phyloP scores from a whole-genome alignment of 352 stramenopile species.

The Phytopythium ostracodes region DNA sequence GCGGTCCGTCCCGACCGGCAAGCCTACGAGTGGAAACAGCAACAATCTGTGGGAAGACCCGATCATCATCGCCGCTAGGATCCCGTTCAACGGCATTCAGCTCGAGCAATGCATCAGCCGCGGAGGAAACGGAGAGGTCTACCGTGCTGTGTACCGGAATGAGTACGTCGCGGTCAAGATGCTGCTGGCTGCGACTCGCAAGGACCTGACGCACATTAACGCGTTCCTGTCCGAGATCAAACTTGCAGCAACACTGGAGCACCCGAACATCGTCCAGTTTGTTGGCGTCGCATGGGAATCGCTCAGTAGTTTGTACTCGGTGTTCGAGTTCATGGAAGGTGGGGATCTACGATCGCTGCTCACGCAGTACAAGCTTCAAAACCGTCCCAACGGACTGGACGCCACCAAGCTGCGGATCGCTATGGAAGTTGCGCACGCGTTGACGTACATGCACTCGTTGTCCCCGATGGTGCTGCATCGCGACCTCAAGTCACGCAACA shows the following conservation, averaged over 20 bases:
- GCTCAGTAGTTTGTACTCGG: constrained; percentile 30
- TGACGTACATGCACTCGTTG: constrained; percentile 49
- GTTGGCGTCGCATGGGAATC: constrained; percentile 44
- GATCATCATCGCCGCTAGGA: constrained; percentile 14
- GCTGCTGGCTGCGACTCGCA: constrained; percentile 27
- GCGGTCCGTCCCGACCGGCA: constrained; percentile 17
- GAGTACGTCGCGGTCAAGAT: constrained; percentile 40
- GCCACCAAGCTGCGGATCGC: constrained; percentile 34
- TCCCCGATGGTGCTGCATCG: constrained; percentile 38
- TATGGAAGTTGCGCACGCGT: constrained; percentile 31
- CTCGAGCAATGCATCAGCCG: constrained; percentile 19
- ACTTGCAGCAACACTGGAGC: constrained; percentile 35
- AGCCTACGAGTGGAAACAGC: constrained; percentile 12
- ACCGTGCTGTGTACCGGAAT: constrained; percentile 23
- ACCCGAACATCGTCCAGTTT: constrained; percentile 41
- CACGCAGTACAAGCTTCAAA: constrained; percentile 11
- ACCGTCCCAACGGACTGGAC: constrained; percentile 19
- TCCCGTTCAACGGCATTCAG: constrained; percentile 24
- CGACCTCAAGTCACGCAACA: constrained; percentile 67
- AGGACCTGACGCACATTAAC: constrained; percentile 29
- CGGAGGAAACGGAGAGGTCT: constrained; percentile 29
- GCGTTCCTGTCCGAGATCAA: constrained; percentile 39
- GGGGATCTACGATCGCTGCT: constrained; percentile 36
- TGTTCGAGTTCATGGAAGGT: constrained; percentile 44
- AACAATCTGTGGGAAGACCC: constrained; percentile 19